These are phyloP conservation scores for Wickerhamiella nectarea DNA, from an alignment of 805 yeast species.

Conservation along the genomic window DNA sequence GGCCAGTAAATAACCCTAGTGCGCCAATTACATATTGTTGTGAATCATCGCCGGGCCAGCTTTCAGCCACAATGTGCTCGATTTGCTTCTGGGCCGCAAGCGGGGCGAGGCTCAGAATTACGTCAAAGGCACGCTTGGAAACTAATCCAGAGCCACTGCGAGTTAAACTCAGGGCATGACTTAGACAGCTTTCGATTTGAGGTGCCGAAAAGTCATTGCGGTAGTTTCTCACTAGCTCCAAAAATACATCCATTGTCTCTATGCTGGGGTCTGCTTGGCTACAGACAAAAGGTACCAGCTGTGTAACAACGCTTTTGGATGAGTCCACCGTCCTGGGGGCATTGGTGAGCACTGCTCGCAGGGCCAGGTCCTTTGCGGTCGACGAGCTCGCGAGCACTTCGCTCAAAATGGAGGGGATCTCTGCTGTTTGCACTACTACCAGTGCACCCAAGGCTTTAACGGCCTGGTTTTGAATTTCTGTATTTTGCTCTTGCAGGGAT, in stretches of 20 bases:
- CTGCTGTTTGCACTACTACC: conserved; percentile 25
- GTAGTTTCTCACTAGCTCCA: conserved; percentile 40
- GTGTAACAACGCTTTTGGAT: conserved; percentile 18
- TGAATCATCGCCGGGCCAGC: neutral
- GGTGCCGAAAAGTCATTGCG: conserved; percentile 30
- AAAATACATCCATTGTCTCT: conserved; percentile 48
- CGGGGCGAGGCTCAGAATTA: conserved; percentile 33
- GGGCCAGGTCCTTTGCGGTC: conserved; percentile 20
- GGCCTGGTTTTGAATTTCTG: conserved; percentile 57
- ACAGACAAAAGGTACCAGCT: conserved; percentile 16
- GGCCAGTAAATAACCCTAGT: conserved; percentile 10
- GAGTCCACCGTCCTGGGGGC: conserved; percentile 17
- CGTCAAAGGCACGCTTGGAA: conserved; percentile 37
- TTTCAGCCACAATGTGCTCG: conserved; percentile 3
- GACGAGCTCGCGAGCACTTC: conserved; percentile 8
- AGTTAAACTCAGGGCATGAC: conserved; percentile 28
- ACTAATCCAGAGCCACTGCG: conserved; percentile 34
- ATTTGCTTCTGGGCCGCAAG: conserved; percentile 22
- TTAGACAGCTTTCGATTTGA: conserved; percentile 25
- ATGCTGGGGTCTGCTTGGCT: conserved; percentile 24
- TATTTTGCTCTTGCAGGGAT: conserved; percentile 2
- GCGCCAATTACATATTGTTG: conserved; percentile 15
- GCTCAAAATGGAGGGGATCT: conserved; percentile 7
- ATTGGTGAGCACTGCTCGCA: conserved; percentile 23
- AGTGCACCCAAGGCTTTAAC: conserved; percentile 41